Base-by-base conservation (phyloP, 1,139 yeast species). In the Nakaseomyces nivariensis region DNA sequence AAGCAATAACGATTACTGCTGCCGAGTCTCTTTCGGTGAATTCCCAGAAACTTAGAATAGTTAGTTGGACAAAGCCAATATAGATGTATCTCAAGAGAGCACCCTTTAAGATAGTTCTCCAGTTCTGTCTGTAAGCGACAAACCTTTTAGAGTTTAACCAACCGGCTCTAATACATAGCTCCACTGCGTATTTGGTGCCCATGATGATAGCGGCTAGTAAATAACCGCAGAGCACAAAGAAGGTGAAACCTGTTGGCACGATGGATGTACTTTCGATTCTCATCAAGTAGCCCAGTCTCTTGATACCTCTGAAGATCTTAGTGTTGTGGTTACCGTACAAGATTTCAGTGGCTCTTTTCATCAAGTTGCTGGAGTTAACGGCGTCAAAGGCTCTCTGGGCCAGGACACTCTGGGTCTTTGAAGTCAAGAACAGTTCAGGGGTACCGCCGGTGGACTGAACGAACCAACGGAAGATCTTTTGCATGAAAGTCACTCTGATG, bases 381-480 rank as follows among this genome's bases (percentile, higher is more conserved):
- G 54, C 61, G 5, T 70, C 67, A 25, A 67, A 56, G 10, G 84
- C 77, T 69, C 89, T 76, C 66, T 85, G 92, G 17, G 82, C 85
- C 63, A 85, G 71, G 33, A 84, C 76, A 54, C 82, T 81, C 52
- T 75, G 71, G 5, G 81, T 74, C 5, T 78, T 74, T 7, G 80
- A 76, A 3, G 79, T 73, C 55, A 84, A 70, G 61, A 79, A 79
- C 47, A 79, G 69, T 8, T 82, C 68, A 43, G 92, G 89, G 0
- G 73, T 68, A 47, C 94, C 94, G 48, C 94, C 94, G 3, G 92
- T 84, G 48, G 86, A 70, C 66, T 85, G 88, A 46, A 85, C 78
- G 58, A 82, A 85, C 94, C 94, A 85, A 60, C 90, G 73, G 64
- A 85, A 82, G 58, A 85, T 81, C 51, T 79, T 72, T 67, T 83